A percentile compares a stretch with the other conserved stretches of the same genome.
phyloP scores from a whole-genome alignment of 2,329 filamentous ascomycete species.

The Plectosphaerella sp. region DNA sequence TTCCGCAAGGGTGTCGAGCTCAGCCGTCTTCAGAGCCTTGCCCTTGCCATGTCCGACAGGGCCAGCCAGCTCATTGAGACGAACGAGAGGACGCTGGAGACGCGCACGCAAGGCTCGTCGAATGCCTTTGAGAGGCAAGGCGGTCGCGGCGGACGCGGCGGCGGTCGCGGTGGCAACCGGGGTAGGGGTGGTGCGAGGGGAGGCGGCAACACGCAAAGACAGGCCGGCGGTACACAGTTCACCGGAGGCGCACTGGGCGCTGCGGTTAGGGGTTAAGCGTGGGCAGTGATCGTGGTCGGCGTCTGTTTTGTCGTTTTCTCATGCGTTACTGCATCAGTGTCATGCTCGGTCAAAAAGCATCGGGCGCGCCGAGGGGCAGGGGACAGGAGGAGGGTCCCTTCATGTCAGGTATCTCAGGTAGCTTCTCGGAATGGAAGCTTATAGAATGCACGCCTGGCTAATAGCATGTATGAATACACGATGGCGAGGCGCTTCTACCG shows the following conservation, averaged over 20 bases:
- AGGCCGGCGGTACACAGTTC: constrained; percentile 72
- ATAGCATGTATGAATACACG: constrained; percentile 1
- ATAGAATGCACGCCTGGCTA: constrained; percentile 8
- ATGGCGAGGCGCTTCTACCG: background rate
- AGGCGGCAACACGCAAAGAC: constrained; percentile 57
- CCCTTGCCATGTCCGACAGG: constrained; percentile 92
- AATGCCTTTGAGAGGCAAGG: constrained; percentile 95
- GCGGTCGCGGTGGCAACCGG: constrained; percentile 56
- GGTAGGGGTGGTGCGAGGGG: constrained; percentile 57
- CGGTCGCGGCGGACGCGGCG: constrained; percentile 66
- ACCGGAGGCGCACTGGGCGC: constrained; percentile 75
- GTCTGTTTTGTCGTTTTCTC: constrained; percentile 9
- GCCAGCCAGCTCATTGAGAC: constrained; percentile 92
- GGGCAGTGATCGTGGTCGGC: background rate
- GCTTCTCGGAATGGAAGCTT: constrained; percentile 15
- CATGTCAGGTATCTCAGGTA: constrained; percentile 11
- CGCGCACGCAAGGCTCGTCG: constrained; percentile 90
- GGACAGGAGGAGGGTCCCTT: background rate
- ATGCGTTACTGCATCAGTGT: constrained; percentile 14
- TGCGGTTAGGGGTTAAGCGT: constrained; percentile 53
- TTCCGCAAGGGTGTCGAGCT: constrained; percentile 99
- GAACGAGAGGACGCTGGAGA: constrained; percentile 96
- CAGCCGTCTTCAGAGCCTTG: constrained; percentile 89
- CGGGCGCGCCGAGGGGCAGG: constrained; percentile 8
- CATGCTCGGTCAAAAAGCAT: constrained; percentile 13